These are phyloP conservation scores for Chlamydomonas sphaeroides DNA, from an alignment of 139 green algal genomes.

Conservation along the genomic window DNA sequence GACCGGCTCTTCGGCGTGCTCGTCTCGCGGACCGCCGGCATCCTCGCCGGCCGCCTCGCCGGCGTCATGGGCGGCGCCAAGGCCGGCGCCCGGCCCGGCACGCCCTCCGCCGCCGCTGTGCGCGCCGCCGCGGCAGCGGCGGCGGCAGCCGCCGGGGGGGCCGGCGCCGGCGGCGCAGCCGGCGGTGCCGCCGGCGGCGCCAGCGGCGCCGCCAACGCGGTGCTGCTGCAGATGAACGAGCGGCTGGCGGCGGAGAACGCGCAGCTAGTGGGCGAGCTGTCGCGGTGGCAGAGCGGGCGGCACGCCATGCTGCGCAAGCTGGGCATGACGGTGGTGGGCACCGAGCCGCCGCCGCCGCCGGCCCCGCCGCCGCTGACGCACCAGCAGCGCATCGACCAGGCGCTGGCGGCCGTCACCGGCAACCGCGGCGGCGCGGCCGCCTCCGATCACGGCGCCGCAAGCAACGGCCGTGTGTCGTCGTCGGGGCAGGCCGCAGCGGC, in stretches of 20 bases:
- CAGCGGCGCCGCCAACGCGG: not conserved
- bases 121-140: not conserved
- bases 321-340: slow-evolving; percentile 9
- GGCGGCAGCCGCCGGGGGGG: not conserved
- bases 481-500: not conserved
- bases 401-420: slow-evolving; percentile 21
- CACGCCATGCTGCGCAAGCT: slow-evolving; percentile 49
- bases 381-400: slow-evolving; percentile 21
- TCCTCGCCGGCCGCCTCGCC: slow-evolving; percentile 27
- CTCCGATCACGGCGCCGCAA: not conserved
- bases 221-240: slow-evolving; percentile 60
- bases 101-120: not conserved
- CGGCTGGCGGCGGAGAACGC: slow-evolving; percentile 54
- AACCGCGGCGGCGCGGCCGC: not conserved
- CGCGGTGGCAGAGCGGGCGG: slow-evolving; percentile 39
- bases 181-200: slow-evolving; percentile 1
- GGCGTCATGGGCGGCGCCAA: not conserved
- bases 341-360: slow-evolving; percentile 1
- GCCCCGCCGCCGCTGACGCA: slow-evolving; percentile 15
- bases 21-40: slow-evolving; percentile 12
- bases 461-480: not conserved
- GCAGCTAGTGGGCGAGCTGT: slow-evolving; percentile 50
- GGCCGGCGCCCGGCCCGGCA: not conserved
- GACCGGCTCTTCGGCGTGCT: slow-evolving; percentile 38
- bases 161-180: not conserved